A percentile compares a stretch with the other conserved stretches of the same genome.
phyloP scores from a whole-genome alignment of 2,329 filamentous ascomycete species.

The Metarhizium rileyi region DNA sequence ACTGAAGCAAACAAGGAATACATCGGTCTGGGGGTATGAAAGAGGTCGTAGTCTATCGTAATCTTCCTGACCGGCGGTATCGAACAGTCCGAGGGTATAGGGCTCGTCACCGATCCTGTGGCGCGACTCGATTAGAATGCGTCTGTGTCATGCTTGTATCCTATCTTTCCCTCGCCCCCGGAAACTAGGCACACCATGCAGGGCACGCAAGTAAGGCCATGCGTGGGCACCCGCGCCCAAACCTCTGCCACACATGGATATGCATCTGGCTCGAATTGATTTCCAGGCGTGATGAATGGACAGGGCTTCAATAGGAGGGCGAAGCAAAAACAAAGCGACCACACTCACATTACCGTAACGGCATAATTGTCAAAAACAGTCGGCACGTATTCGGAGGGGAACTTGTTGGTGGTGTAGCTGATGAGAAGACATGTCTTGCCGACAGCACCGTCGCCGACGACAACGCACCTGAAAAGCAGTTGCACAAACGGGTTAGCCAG shows the following conservation, averaged over 20 bases:
- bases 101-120: slow-evolving; percentile 95
- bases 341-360: slow-evolving; percentile 94
- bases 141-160: not conserved
- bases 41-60: slow-evolving; percentile 94
- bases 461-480: slow-evolving; percentile 65
- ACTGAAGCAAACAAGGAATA: slow-evolving; percentile 98
- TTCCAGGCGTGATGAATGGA: not conserved
- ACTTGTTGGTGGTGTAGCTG: slow-evolving; percentile 99
- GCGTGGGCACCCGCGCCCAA: not conserved
- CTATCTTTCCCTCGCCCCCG: not conserved
- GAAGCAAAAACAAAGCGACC: slow-evolving; percentile 8
- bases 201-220: not conserved
- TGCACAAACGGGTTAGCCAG: slow-evolving; percentile 13
- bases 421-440: slow-evolving; percentile 99
- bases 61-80: slow-evolving; percentile 99
- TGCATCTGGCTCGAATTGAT: not conserved
- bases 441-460: slow-evolving; percentile 97
- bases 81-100: slow-evolving; percentile 92
- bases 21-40: slow-evolving; percentile 96
- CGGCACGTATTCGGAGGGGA: slow-evolving; percentile 98
- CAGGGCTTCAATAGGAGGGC: slow-evolving; percentile 1
- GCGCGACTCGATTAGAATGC: slow-evolving; percentile 11
- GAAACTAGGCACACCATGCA: not conserved
- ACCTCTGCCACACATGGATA: not conserved
- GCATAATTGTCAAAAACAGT: slow-evolving; percentile 99